phyloP scores from a whole-genome alignment of 352 stramenopile species.

The Globisporangium cylindrosporum region DNA sequence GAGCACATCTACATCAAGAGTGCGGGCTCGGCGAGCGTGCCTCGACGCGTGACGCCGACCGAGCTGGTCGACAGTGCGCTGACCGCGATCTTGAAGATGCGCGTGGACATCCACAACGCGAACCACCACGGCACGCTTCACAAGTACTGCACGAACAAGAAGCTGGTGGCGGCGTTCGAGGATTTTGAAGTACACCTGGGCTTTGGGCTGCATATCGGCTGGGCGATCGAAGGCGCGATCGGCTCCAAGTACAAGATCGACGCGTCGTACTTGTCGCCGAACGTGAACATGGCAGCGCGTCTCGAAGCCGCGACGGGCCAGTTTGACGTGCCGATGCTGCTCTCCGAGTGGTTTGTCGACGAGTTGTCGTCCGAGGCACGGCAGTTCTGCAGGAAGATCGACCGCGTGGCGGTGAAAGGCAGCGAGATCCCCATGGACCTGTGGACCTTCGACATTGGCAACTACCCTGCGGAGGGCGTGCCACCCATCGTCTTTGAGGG shows the following conservation, averaged over 20 bases:
- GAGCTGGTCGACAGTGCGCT: constrained; percentile 94
- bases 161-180: constrained; percentile 80
- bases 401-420: constrained; percentile 96
- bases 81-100: constrained; percentile 96
- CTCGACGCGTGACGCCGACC: constrained; percentile 52
- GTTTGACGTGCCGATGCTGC: constrained; percentile 93
- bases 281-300: constrained; percentile 97
- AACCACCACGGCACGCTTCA: constrained; percentile 82
- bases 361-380: constrained; percentile 87
- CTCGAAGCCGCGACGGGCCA: constrained; percentile 95
- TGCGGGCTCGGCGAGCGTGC: constrained; percentile 33
- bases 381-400: constrained; percentile 90
- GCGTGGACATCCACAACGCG: constrained; percentile 93
- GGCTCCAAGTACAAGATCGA: constrained; percentile 98
- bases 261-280: constrained; percentile 96
- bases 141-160: constrained; percentile 83
- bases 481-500: constrained; percentile 55
- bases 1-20: constrained; percentile 74
- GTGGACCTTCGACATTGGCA: constrained; percentile 93
- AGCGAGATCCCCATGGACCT: constrained; percentile 93
- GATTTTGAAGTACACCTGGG: constrained; percentile 93
- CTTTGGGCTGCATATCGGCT: constrained; percentile 97
- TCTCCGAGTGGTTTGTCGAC: constrained; percentile 95
- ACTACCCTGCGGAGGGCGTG: constrained; percentile 64
- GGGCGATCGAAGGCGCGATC: constrained; percentile 98